Percentiles rank a stretch among this genome's conserved stretches.
Evolutionary conservation across 75 land plant genomes (phyloP).

Genomic region (Pinus albicaulis): DNA sequence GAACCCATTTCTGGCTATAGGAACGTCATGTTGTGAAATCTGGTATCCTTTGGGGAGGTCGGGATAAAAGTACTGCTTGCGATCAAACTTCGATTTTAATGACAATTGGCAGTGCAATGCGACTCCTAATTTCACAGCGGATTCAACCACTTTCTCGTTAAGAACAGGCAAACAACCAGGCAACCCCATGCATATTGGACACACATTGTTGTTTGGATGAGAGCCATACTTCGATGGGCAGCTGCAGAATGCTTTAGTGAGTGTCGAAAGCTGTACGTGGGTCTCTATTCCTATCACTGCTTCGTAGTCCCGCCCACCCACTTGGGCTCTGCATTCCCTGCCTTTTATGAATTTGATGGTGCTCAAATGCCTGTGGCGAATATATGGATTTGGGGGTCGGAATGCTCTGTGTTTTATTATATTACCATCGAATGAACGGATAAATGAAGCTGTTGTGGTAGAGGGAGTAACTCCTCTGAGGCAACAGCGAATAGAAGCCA

Average conservation of each 20-base stretch:
- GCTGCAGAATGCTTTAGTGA: conserved; percentile 87
- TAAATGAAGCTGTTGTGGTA: neutral
- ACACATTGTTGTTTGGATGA: conserved; percentile 72
- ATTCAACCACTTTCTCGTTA: conserved; percentile 72
- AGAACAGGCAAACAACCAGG: conserved; percentile 85
- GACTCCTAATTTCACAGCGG: conserved; percentile 76
- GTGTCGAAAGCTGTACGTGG: conserved; percentile 86
- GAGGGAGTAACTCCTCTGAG: neutral
- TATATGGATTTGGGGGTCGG: neutral
- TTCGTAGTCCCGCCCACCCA: conserved; percentile 41
- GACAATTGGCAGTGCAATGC: conserved; percentile 71
- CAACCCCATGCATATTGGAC: conserved; percentile 93
- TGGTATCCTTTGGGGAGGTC: conserved; percentile 98
- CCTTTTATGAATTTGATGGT: neutral
- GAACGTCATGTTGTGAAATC: conserved; percentile 93
- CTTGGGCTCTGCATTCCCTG: conserved; percentile 2
- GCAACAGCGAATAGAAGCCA: conserved; percentile 3
- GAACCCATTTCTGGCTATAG: conserved; percentile 72
- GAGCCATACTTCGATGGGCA: conserved; percentile 88
- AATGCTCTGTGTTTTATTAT: neutral
- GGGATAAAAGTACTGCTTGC: conserved; percentile 96
- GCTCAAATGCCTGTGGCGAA: neutral
- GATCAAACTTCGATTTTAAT: conserved; percentile 80
- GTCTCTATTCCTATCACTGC: conserved; percentile 94
- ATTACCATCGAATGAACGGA: neutral